Percentiles rank a stretch among this genome's conserved stretches.
These are phyloP conservation scores for Rheum nobile DNA, from an alignment of 148 eudicot species.

Conservation along the genomic window DNA sequence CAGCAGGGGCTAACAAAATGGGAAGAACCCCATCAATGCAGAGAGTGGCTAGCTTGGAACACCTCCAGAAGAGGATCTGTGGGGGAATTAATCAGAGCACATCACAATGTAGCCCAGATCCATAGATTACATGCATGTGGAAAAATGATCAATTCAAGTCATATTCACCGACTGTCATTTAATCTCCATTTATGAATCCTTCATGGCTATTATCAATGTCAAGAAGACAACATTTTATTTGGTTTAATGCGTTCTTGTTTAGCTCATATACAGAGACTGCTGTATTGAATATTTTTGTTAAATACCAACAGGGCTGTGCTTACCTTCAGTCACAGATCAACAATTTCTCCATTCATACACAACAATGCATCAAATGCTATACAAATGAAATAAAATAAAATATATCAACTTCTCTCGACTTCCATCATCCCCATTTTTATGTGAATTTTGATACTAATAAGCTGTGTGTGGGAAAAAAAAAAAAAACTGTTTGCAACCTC, in stretches of 20 bases:
- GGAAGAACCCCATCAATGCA: slow-evolving; percentile 77
- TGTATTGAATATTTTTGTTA: background rate
- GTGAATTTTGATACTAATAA: too few relatives aligned
- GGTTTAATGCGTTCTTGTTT: background rate
- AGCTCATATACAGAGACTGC: background rate
- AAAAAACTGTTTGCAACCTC: background rate
- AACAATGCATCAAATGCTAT: background rate
- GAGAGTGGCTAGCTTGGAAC: slow-evolving; percentile 73
- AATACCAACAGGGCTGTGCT: too few relatives aligned
- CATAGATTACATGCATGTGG: background rate
- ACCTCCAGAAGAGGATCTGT: slow-evolving; percentile 86
- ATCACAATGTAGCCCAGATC: background rate
- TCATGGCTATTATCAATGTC: background rate
- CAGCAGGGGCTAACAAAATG: slow-evolving; percentile 17
- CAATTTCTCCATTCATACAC: background rate
- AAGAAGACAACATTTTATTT: background rate
- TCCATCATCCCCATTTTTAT: background rate
- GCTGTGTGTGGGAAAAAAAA: background rate
- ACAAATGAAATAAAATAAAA: background rate
- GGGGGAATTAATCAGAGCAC: slow-evolving; percentile 33
- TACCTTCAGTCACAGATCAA: background rate
- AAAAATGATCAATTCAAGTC: background rate
- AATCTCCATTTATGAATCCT: background rate
- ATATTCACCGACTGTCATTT: background rate
- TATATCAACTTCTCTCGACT: background rate